Conservation (phyloP, 2,329 filamentous ascomycete genomes). For the Orbilia brochopaga region DNA sequence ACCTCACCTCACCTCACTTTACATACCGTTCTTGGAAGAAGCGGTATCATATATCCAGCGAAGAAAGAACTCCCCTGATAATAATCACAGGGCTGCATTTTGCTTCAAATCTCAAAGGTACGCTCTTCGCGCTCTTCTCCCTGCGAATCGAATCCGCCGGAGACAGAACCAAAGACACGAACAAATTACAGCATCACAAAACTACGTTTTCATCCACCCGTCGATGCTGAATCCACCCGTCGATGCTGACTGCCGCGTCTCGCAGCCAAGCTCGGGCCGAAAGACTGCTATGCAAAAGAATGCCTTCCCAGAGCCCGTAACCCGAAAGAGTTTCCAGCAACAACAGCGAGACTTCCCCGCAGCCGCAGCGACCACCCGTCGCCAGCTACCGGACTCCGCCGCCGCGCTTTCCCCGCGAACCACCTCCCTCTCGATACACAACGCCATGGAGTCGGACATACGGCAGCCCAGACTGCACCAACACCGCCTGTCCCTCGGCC, state of each 20-base stretch:
- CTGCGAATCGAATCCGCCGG: too few relatives aligned
- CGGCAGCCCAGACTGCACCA: conserved; percentile 49
- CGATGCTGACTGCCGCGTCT: neutral
- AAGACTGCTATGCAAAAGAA: conserved; percentile 48
- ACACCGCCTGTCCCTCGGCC: conserved; percentile 42
- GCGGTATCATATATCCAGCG: conserved; percentile 24
- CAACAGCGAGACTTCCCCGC: conserved; percentile 37
- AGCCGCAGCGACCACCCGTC: conserved; percentile 25
- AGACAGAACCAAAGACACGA: too few relatives aligned
- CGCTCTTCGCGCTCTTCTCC: too few relatives aligned
- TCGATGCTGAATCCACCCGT: neutral
- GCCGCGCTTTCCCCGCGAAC: conserved; percentile 9
- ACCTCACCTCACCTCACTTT: conserved; percentile 29
- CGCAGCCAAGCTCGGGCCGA: conserved; percentile 5
- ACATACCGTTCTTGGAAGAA: conserved; percentile 45
- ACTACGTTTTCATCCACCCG: neutral
- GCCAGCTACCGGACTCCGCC: conserved; percentile 15
- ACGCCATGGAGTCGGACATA: conserved; percentile 50
- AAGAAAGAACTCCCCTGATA: conserved; percentile 2
- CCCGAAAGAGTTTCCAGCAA: conserved; percentile 28
- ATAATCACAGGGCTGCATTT: conserved; percentile 8
- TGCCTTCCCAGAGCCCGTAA: conserved; percentile 41
- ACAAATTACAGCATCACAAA: neutral
- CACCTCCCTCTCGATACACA: conserved; percentile 41
- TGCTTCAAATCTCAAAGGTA: conserved; percentile 32